Evolutionary conservation across 257 asterid species (phyloP).

Genomic region (Lavandula angustifolia): DNA sequence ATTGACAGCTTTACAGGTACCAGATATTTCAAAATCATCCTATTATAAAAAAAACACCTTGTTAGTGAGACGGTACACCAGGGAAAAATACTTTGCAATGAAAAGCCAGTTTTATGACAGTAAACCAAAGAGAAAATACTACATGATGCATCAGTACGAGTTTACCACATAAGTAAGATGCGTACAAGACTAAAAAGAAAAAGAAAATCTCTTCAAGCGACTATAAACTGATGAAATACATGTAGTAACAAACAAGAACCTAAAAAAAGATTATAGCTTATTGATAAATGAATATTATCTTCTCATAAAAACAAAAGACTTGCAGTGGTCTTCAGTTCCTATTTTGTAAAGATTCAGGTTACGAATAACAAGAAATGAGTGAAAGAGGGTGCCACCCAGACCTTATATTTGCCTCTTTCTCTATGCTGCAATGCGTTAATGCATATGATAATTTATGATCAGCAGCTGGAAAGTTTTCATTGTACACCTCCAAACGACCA

Average conservation of each 20-base stretch:
- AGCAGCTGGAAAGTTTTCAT: slow-evolving; percentile 90
- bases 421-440: slow-evolving; percentile 58
- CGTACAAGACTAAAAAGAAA: slow-evolving; percentile 7
- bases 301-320: background rate
- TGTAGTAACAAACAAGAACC: slow-evolving; percentile 11
- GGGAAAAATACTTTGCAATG: background rate
- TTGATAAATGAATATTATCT: background rate
- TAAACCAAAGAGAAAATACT: slow-evolving; percentile 1
- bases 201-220: slow-evolving; percentile 3
- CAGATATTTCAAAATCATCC: slow-evolving; percentile 92
- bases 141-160: slow-evolving; percentile 9
- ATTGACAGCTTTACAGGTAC: slow-evolving; percentile 94
- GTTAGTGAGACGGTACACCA: slow-evolving; percentile 21
- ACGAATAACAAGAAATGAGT: background rate
- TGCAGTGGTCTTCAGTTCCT: slow-evolving; percentile 8
- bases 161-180: background rate
- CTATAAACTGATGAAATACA: slow-evolving; percentile 13
- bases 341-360: slow-evolving; percentile 23
- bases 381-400: slow-evolving; percentile 24
- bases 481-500: slow-evolving; percentile 96
- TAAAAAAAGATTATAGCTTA: background rate
- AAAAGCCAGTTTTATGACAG: slow-evolving; percentile 9
- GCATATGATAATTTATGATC: slow-evolving; percentile 95
- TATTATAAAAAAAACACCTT: slow-evolving; percentile 37
- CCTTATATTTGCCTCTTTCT: slow-evolving; percentile 83